Conservation (phyloP, 1,139 yeast genomes). For the Suhomyces bokatorum region DNA sequence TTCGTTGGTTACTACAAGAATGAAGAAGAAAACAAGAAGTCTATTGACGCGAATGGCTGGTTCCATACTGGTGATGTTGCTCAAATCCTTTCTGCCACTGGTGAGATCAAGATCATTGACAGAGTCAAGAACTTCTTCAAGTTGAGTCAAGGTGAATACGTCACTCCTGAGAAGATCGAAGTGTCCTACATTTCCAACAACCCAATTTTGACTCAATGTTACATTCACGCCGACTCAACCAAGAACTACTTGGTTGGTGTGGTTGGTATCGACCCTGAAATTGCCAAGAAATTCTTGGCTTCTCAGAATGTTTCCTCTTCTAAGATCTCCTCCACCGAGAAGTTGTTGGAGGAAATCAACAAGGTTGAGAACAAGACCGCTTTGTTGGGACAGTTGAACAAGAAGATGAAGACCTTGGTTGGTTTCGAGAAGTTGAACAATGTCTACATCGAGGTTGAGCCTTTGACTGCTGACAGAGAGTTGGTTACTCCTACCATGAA, state of each 20-base stretch:
- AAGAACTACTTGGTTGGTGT: conserved; percentile 24
- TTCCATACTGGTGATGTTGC: conserved; percentile 32
- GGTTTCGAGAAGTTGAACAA: conserved; percentile 30
- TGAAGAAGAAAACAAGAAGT: conserved; percentile 25
- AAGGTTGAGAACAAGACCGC: conserved; percentile 13
- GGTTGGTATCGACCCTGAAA: conserved; percentile 23
- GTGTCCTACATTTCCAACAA: conserved; percentile 22
- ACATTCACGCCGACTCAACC: conserved; percentile 25
- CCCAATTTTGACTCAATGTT: conserved; percentile 23
- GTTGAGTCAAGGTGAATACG: conserved; percentile 32
- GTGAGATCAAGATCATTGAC: conserved; percentile 25
- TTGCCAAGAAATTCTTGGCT: conserved; percentile 19
- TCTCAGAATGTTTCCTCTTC: conserved; percentile 16
- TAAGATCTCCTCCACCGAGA: conserved; percentile 19
- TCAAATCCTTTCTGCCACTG: conserved; percentile 17
- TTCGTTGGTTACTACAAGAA: conserved; percentile 27
- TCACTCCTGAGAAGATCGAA: conserved; percentile 29
- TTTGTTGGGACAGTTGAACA: conserved; percentile 15
- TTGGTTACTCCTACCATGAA: conserved; percentile 30
- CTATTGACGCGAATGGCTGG: conserved; percentile 27
- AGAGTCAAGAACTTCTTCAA: conserved; percentile 33
- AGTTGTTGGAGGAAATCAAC: conserved; percentile 17
- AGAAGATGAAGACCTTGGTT: conserved; percentile 15
- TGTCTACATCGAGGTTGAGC: conserved; percentile 26
- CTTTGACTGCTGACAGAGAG: conserved; percentile 25